Evolutionary conservation across 148 eudicot species (phyloP).

Genomic region (Fagopyrum esculentum): DNA sequence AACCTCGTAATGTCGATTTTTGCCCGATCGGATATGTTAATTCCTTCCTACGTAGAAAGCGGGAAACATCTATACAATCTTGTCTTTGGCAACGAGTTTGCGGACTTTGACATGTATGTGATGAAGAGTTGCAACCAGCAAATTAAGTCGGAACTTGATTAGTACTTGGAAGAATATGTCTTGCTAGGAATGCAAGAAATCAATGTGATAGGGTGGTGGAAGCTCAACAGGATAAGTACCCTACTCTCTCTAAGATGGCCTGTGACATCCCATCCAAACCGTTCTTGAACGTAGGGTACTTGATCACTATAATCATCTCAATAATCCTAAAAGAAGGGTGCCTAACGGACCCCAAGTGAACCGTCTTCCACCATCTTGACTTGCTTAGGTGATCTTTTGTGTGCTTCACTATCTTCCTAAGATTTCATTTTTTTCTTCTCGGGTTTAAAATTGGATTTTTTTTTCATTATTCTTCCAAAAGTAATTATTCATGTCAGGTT

Average conservation of each 20-base stretch:
- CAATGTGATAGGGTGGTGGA: slow-evolving; percentile 97
- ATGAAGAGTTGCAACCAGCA: slow-evolving; percentile 81
- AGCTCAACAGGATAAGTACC: slow-evolving; percentile 80
- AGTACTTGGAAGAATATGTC: slow-evolving; percentile 87
- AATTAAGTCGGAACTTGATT: slow-evolving; percentile 74
- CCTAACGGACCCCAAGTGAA: no score
- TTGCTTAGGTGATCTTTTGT: no score
- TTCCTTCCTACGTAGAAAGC: slow-evolving; percentile 23
- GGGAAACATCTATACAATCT: slow-evolving; percentile 22
- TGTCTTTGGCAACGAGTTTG: slow-evolving; percentile 38
- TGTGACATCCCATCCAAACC: slow-evolving; percentile 66
- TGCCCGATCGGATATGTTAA: not conserved
- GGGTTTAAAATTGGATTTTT: no score
- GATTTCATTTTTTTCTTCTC: no score
- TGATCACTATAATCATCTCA: no score
- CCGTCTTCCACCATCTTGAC: no score
- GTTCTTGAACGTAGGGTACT: slow-evolving; percentile 28
- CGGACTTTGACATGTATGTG: slow-evolving; percentile 81
- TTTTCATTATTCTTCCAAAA: no score
- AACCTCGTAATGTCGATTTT: no score
- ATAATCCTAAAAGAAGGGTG: no score
- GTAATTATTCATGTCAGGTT: no score
- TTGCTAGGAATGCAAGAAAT: slow-evolving; percentile 77
- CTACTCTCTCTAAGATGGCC: slow-evolving; percentile 92
- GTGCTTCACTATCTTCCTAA: no score